phyloP scores from a whole-genome alignment of 139 green algal genomes.

The Haematococcus lacustris region DNA sequence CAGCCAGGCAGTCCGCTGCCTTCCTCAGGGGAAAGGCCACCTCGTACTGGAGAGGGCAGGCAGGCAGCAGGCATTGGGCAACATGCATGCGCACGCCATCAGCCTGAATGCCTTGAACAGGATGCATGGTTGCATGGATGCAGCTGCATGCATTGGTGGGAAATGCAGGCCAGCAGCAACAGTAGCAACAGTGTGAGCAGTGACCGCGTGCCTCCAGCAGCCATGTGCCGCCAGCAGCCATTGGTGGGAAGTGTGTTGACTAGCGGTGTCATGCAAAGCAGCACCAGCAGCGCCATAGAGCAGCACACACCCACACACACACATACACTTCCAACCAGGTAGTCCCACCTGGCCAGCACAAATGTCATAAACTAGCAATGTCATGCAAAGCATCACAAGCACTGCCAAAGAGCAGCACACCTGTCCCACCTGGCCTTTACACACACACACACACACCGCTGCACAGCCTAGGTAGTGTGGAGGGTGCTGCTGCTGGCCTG shows the following conservation, averaged over 20 bases:
- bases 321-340: background rate
- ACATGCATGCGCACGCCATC: background rate
- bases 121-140: background rate
- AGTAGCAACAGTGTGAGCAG: background rate
- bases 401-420: too few relatives aligned
- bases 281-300: background rate
- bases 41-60: slow-evolving; percentile 24
- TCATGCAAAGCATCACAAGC: too few relatives aligned
- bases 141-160: background rate
- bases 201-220: background rate
- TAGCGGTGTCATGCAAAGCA: background rate
- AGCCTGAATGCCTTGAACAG: background rate
- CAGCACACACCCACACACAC: background rate
- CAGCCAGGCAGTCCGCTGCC: slow-evolving; percentile 38
- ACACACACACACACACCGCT: too few relatives aligned
- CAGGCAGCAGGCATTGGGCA: background rate
- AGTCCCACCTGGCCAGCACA: too few relatives aligned
- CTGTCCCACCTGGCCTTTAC: too few relatives aligned
- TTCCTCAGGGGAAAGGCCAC: slow-evolving; percentile 34
- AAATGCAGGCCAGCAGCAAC: background rate
- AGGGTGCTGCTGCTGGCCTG: too few relatives aligned
- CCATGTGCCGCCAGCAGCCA: background rate
- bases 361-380: too few relatives aligned
- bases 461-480: too few relatives aligned
- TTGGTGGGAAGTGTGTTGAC: background rate